These are phyloP conservation scores for Boletus eberwhitei DNA, from an alignment of 768 basidiomycete species.

Conservation along the genomic window DNA sequence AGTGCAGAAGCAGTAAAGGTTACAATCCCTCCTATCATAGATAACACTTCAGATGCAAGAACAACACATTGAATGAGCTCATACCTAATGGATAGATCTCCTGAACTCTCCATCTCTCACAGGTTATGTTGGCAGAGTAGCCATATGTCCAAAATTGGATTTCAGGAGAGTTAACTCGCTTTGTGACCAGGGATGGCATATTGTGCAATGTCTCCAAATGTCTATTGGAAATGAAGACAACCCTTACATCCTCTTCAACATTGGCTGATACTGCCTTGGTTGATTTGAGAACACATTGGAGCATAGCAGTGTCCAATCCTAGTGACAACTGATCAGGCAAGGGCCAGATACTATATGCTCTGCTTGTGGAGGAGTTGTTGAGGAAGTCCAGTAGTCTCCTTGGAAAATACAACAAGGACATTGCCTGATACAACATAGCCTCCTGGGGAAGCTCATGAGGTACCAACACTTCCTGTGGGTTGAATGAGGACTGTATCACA, in stretches of 20 bases:
- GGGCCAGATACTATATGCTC: constrained; percentile 51
- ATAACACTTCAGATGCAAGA: background rate
- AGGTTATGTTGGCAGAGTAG: constrained; percentile 51
- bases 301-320: constrained; percentile 42
- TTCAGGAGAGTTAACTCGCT: constrained; percentile 42
- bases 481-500: constrained; percentile 3
- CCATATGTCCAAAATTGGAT: constrained; percentile 69
- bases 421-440: constrained; percentile 23
- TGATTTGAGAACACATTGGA: constrained; percentile 43
- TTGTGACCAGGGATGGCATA: constrained; percentile 47
- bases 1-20: constrained; percentile 68
- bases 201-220: constrained; percentile 47
- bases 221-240: constrained; percentile 67
- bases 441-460: constrained; percentile 5
- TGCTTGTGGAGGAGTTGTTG: constrained; percentile 28
- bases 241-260: constrained; percentile 38
- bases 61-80: constrained; percentile 9
- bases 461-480: background rate
- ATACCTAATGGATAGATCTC: constrained; percentile 69
- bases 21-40: constrained; percentile 58
- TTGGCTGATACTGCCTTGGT: constrained; percentile 40
- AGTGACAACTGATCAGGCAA: constrained; percentile 26
- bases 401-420: constrained; percentile 45
- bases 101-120: constrained; percentile 54
- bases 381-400: constrained; percentile 47